A percentile compares a stretch with the other conserved stretches of the same genome.
Conservation (phyloP, 805 yeast genomes). For the Dipodascus albidus region DNA sequence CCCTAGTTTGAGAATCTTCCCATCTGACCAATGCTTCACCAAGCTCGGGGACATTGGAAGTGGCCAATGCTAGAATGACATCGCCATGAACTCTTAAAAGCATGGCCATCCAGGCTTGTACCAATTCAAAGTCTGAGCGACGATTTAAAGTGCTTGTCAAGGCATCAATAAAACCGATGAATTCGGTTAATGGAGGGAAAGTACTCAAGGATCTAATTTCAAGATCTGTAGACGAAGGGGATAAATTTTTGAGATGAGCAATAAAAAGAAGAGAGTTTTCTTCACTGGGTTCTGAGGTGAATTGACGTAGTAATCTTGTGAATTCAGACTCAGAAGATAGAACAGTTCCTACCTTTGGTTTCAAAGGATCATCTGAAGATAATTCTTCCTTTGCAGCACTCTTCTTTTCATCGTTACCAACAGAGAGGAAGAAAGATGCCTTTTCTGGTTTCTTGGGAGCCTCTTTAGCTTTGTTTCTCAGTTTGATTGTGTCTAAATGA, state of each 20-base stretch:
- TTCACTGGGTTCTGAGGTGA: slow-evolving; percentile 29
- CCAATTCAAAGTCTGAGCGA: slow-evolving; percentile 60
- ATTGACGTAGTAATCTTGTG: slow-evolving; percentile 49
- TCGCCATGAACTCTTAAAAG: slow-evolving; percentile 76
- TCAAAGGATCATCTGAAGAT: slow-evolving; percentile 5
- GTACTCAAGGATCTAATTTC: slow-evolving; percentile 71
- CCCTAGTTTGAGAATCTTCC: slow-evolving; percentile 31
- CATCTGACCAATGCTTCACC: slow-evolving; percentile 38
- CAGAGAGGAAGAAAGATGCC: slow-evolving; percentile 66
- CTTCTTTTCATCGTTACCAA: slow-evolving; percentile 20
- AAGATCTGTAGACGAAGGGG: slow-evolving; percentile 73
- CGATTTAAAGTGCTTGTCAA: slow-evolving; percentile 43
- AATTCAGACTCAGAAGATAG: slow-evolving; percentile 63
- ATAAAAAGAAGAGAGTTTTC: slow-evolving; percentile 33
- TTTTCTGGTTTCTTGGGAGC: slow-evolving; percentile 76
- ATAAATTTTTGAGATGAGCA: slow-evolving; percentile 39
- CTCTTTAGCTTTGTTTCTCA: slow-evolving; percentile 82
- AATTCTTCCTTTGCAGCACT: slow-evolving; percentile 5
- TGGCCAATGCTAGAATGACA: slow-evolving; percentile 33
- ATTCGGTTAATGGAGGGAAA: slow-evolving; percentile 55
- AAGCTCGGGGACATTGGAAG: slow-evolving; percentile 23
- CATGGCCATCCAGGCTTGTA: slow-evolving; percentile 70
- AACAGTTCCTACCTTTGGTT: slow-evolving; percentile 13
- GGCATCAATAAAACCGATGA: slow-evolving; percentile 56
- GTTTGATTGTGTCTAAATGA: slow-evolving; percentile 72